A percentile compares a stretch with the other conserved stretches of the same genome.
Evolutionary conservation across 2,329 filamentous ascomycete species (phyloP).

Genomic region (Aspergillus viridinutans): DNA sequence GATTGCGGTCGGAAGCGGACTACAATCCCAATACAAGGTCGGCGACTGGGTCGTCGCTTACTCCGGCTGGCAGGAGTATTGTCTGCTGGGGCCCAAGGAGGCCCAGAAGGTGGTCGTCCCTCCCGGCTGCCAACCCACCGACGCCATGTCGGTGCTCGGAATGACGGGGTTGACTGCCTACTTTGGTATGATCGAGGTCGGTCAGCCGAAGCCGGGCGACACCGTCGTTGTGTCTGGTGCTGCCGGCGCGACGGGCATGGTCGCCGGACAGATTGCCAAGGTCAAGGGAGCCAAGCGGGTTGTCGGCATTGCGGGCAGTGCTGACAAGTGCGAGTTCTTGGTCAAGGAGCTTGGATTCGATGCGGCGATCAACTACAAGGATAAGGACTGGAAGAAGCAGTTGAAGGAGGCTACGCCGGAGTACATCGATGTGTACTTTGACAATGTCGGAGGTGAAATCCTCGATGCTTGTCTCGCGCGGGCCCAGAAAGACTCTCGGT

Average conservation of each 20-base stretch:
- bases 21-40: constrained; percentile 23
- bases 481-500: constrained; percentile 60
- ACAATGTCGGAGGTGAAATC: constrained; percentile 70
- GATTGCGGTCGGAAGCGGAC: constrained; percentile 49
- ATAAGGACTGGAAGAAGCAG: constrained; percentile 55
- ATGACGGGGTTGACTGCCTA: constrained; percentile 71
- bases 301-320: constrained; percentile 61
- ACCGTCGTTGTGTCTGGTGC: constrained; percentile 74
- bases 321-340: constrained; percentile 65
- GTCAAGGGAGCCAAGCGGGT: constrained; percentile 61
- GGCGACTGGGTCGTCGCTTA: constrained; percentile 50
- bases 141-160: constrained; percentile 60
- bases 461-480: constrained; percentile 61
- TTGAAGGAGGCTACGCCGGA: constrained; percentile 57
- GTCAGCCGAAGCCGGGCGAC: constrained; percentile 63
- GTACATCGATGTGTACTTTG: constrained; percentile 67
- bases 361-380: constrained; percentile 66
- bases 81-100: constrained; percentile 53
- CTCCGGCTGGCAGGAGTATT: constrained; percentile 64
- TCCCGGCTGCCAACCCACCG: constrained; percentile 49
- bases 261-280: constrained; percentile 75
- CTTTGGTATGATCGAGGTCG: constrained; percentile 68
- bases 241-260: constrained; percentile 71
- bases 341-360: constrained; percentile 63
- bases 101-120: constrained; percentile 45